These are phyloP conservation scores for Boletus sp. DNA, from an alignment of 1,284 basidiomycete species.

Conservation along the genomic window DNA sequence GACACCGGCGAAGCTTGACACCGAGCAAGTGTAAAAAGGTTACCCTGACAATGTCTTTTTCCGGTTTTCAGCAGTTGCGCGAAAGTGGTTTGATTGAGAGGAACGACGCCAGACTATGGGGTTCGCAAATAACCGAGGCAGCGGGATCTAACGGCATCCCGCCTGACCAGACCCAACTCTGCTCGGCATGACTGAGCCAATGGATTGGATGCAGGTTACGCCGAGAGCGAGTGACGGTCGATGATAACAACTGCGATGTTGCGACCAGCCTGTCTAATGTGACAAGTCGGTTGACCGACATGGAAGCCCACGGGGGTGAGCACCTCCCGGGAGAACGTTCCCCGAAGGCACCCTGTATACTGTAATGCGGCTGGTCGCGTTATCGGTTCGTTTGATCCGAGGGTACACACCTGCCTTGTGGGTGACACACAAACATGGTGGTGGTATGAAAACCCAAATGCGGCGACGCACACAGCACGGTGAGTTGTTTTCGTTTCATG, in stretches of 20 bases:
- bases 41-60: slow-evolving; percentile 9
- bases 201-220: background rate
- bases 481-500: slow-evolving; percentile 16
- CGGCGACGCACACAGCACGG: slow-evolving; percentile 11
- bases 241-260: background rate
- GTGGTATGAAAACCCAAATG: slow-evolving; percentile 2
- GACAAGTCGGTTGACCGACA: background rate
- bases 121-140: slow-evolving; percentile 4
- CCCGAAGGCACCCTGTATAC: background rate
- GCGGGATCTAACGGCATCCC: slow-evolving; percentile 3
- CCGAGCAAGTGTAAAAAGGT: background rate
- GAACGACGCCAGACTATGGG: slow-evolving; percentile 4
- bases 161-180: background rate
- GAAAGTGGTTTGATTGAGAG: slow-evolving; percentile 15
- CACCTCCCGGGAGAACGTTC: slow-evolving; percentile 11
- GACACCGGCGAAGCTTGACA: background rate
- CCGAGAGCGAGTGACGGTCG: background rate
- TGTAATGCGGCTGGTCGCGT: slow-evolving; percentile 13
- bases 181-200: slow-evolving; percentile 6
- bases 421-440: slow-evolving; percentile 4
- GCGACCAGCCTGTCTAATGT: background rate
- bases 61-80: background rate
- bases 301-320: background rate
- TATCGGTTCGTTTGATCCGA: slow-evolving; percentile 17
- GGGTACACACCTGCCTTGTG: background rate